phyloP scores from a whole-genome alignment of 2,329 filamentous ascomycete genomes.

The Claviceps arundinis region DNA sequence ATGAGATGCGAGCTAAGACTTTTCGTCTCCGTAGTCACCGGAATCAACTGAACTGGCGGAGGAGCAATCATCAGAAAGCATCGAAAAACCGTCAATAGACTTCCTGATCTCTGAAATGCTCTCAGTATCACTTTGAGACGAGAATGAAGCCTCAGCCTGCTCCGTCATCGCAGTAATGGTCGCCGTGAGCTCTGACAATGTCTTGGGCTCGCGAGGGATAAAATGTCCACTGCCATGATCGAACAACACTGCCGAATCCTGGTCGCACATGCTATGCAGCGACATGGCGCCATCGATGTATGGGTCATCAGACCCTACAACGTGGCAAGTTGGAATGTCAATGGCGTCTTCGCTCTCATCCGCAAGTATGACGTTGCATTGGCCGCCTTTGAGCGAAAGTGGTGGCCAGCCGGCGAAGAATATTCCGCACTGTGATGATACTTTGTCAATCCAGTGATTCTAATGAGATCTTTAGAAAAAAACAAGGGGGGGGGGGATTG shows the following conservation, averaged over 20 bases:
- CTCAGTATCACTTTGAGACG: not conserved
- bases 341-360: constrained; percentile 36
- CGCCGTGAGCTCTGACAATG: constrained; percentile 29
- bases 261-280: constrained; percentile 48
- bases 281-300: constrained; percentile 48
- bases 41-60: not conserved
- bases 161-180: not conserved
- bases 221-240: constrained; percentile 54
- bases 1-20: too few relatives aligned
- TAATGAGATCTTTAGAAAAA: too few relatives aligned
- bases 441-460: not conserved
- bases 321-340: constrained; percentile 38
- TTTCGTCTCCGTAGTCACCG: not conserved
- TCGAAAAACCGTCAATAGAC: not conserved
- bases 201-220: constrained; percentile 38
- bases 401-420: constrained; percentile 44
- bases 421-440: constrained; percentile 25
- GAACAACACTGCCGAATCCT: constrained; percentile 45
- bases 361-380: constrained; percentile 30
- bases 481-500: not conserved
- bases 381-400: constrained; percentile 24
- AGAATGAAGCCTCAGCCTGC: not conserved
- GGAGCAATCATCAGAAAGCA: not conserved
- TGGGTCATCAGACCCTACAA: constrained; percentile 43
- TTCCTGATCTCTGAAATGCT: not conserved